A percentile compares a stretch with the other conserved stretches of the same genome.
Conservation (phyloP, 2,329 filamentous ascomycete genomes). For the Mariannaea sp. region DNA sequence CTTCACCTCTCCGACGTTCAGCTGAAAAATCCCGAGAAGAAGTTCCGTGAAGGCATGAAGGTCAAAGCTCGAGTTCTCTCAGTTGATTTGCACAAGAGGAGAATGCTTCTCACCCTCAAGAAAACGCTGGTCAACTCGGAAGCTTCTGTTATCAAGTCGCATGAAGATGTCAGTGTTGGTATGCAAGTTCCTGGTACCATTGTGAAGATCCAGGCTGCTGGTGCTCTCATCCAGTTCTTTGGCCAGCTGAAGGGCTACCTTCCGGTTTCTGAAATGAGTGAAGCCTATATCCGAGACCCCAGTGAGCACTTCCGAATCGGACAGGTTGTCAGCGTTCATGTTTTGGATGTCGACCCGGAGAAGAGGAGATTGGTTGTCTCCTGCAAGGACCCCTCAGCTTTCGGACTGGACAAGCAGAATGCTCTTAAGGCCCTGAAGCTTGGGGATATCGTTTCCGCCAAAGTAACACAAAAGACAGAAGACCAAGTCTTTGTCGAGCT, state of each 20-base stretch:
- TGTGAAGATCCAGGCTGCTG: conserved; percentile 75
- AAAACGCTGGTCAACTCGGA: conserved; percentile 94
- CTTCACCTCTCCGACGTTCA: conserved; percentile 87
- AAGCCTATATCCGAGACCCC: conserved; percentile 90
- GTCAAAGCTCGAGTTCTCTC: conserved; percentile 88
- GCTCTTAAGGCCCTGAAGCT: conserved; percentile 75
- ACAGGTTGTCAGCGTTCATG: conserved; percentile 88
- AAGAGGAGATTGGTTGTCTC: conserved; percentile 79
- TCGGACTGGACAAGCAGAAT: conserved; percentile 75
- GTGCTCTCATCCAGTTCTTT: conserved; percentile 93
- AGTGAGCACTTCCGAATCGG: conserved; percentile 86
- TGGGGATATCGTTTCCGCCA: conserved; percentile 77
- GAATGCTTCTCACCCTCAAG: conserved; percentile 88
- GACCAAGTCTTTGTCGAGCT: conserved; percentile 80
- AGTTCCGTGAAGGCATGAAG: conserved; percentile 84
- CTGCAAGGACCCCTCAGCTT: conserved; percentile 85
- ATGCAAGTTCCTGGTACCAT: conserved; percentile 86
- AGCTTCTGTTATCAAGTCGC: conserved; percentile 75
- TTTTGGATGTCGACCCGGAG: conserved; percentile 78
- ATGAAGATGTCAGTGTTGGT: conserved; percentile 73
- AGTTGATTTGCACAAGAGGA: conserved; percentile 73
- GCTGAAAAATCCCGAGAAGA: conserved; percentile 92
- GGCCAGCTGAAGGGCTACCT: conserved; percentile 82
- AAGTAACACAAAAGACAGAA: conserved; percentile 79
- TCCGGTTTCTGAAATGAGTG: conserved; percentile 96